Evolutionary conservation across 495 filamentous ascomycete genomes (phyloP), one percentile per base, ranked within the genome.

Genomic region (Penicillium macrosclerotiorum): DNA sequence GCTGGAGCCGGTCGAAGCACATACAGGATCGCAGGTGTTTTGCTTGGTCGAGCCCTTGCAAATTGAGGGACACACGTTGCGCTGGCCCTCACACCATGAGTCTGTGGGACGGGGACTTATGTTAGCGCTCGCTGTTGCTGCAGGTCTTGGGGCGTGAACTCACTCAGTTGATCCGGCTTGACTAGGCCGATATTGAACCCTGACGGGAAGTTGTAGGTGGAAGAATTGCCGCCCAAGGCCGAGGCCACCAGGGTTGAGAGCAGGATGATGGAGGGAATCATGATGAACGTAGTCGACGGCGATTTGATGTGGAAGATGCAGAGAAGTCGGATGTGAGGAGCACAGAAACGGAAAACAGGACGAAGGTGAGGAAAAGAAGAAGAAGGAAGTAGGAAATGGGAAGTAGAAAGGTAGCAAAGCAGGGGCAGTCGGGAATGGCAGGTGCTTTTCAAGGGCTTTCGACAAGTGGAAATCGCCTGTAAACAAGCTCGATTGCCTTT

Each of bases 1-100:
- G 6, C 2, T 18, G 14, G 19, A 13, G n/a, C 19, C 11, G 11
- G 45, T 36, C 45, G 8, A 27, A 37, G 26, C 25, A 58, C 72
- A 39, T 73, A 77, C 75, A 20, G 63, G 32, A 27, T 67, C 63
- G 46, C 75, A 78, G 11, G 46, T 45, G 58, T 77, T 78, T 46
- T 45, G 37, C 42, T 55, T 63, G 39, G 69, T 60, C 18, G 47
- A 49, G 50, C 69, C 64, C 40, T 65, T 58, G 58, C 75, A 78
- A 39, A 78, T 65, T 7, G 55, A 41, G 5, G 74, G 75, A 61
- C 75, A 78, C 17, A 61, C 58, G 56, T 72, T 73, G 19, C 59
- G 63, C 60, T 78, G 60, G 26, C 59, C 71, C 19, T 42, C 46
- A 55, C 75, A 78, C 72, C 72, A 78, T 33, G 62, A 46, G 47